Conservation (phyloP, 1,284 basidiomycete species). For the Anthracocystis panici-leucophaei region DNA sequence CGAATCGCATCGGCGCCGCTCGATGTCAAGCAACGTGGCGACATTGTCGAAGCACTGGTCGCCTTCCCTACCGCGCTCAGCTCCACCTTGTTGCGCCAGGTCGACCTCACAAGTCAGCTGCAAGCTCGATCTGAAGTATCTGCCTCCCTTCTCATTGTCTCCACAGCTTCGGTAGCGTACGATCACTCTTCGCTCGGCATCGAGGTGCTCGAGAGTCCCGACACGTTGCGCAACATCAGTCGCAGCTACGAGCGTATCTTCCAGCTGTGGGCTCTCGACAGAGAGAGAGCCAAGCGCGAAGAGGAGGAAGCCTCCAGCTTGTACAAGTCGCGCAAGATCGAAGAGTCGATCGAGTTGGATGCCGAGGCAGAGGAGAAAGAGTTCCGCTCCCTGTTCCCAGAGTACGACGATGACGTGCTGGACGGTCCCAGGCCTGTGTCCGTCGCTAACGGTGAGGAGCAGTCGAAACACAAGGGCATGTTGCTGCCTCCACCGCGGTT, state of each 20-base stretch:
- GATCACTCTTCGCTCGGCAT: constrained; percentile 30
- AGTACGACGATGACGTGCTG: constrained; percentile 78
- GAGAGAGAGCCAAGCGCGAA: constrained; percentile 77
- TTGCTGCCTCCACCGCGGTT: constrained; percentile 33
- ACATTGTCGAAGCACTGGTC: constrained; percentile 57
- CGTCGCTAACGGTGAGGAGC: constrained; percentile 13
- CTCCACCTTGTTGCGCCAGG: constrained; percentile 47
- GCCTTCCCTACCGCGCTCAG: constrained; percentile 62
- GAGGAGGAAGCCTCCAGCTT: constrained; percentile 79
- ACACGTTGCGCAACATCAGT: constrained; percentile 39
- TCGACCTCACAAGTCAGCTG: constrained; percentile 56
- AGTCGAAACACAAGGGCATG: constrained; percentile 22
- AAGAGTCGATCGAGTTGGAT: constrained; percentile 77
- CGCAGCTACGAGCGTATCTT: constrained; percentile 78
- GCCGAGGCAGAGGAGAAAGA: constrained; percentile 80
- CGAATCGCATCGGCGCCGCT: constrained; percentile 31
- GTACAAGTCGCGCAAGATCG: constrained; percentile 79
- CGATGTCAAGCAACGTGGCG: constrained; percentile 35
- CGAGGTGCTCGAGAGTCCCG: constrained; percentile 25
- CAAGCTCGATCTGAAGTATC: constrained; percentile 58
- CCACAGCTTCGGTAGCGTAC: constrained; percentile 33
- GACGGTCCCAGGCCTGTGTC: constrained; percentile 21
- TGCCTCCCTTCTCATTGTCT: constrained; percentile 48
- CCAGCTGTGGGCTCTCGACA: constrained; percentile 85
- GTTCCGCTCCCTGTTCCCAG: constrained; percentile 84